These are phyloP conservation scores for Xerocomus nothofagi DNA, from an alignment of 1,284 basidiomycete species.

Conservation along the genomic window DNA sequence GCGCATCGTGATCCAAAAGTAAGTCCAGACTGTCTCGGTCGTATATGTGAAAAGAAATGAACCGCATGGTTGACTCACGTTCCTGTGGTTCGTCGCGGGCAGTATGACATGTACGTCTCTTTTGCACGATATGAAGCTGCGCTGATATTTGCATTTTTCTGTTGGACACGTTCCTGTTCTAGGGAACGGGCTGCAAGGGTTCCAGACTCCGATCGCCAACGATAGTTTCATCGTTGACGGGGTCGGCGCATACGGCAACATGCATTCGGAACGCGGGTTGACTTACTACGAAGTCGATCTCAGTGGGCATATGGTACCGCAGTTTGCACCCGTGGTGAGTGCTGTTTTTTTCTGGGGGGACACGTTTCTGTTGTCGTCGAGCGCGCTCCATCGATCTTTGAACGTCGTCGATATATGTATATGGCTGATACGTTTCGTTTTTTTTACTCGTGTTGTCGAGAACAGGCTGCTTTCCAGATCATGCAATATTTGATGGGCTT, in stretches of 20 bases:
- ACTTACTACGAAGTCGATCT: conserved; percentile 65
- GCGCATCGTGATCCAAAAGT: conserved; percentile 69
- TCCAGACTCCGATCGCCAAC: conserved; percentile 61
- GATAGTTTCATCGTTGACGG: conserved; percentile 72
- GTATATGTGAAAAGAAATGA: not conserved
- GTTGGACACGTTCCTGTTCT: too few species aligned
- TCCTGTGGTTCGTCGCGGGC: too few species aligned
- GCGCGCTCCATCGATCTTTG: too few species aligned
- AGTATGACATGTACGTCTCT: conserved; percentile 67
- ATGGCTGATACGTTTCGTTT: not conserved
- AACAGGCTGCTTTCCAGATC: conserved; percentile 63
- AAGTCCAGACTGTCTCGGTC: too few species aligned
- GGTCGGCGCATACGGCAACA: conserved; percentile 61
- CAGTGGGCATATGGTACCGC: conserved; percentile 74
- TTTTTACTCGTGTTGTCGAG: not conserved
- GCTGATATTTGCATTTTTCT: not conserved
- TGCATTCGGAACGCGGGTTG: conserved; percentile 65
- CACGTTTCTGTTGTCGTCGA: too few species aligned
- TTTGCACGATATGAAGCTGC: not conserved
- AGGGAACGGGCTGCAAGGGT: conserved; percentile 71
- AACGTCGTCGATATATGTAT: not conserved
- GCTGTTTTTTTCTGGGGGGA: not conserved
- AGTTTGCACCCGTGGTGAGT: conserved; percentile 63
- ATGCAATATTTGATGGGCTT: conserved; percentile 72
- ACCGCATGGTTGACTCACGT: not conserved